phyloP scores from a whole-genome alignment of 768 basidiomycete genomes.

The Termitomyces sp. region DNA sequence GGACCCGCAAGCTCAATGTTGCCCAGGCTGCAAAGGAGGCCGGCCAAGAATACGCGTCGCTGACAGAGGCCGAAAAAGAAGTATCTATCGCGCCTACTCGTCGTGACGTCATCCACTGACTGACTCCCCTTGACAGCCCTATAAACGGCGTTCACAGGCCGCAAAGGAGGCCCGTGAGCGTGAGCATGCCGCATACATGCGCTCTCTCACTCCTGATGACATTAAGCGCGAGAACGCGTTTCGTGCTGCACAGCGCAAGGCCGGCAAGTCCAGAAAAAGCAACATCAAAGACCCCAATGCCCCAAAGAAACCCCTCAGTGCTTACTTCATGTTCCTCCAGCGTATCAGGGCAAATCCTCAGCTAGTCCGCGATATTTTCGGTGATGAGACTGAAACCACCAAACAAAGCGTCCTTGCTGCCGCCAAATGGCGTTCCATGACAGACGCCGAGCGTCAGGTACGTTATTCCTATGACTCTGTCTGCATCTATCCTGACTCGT shows the following conservation, averaged over 20 bases:
- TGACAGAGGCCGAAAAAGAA: conserved; percentile 81
- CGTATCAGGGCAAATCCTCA: conserved; percentile 76
- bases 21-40: conserved; percentile 95
- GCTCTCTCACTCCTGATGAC: conserved; percentile 85
- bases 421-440: conserved; percentile 89
- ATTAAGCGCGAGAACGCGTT: conserved; percentile 92
- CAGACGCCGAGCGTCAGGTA: conserved; percentile 91
- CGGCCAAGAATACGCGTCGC: conserved; percentile 80
- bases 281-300: conserved; percentile 98
- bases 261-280: conserved; percentile 87
- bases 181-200: conserved; percentile 81
- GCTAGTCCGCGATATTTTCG: conserved; percentile 79
- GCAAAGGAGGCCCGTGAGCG: conserved; percentile 84
- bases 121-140: conserved; percentile 64
- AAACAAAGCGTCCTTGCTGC: conserved; percentile 93
- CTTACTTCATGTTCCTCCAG: conserved; percentile 94
- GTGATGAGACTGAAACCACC: conserved; percentile 88
- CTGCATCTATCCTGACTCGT: background rate
- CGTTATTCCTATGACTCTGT: conserved; percentile 14
- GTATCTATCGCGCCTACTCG: conserved; percentile 28
- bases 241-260: conserved; percentile 88
- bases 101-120: conserved; percentile 28
- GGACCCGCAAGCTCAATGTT: conserved; percentile 85
- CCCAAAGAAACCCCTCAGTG: conserved; percentile 91
- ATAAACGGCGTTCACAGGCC: conserved; percentile 77